Evolutionary conservation across 768 basidiomycete species (phyloP), one percentile per base, ranked within the genome.

Genomic region (Pholiota microspora): DNA sequence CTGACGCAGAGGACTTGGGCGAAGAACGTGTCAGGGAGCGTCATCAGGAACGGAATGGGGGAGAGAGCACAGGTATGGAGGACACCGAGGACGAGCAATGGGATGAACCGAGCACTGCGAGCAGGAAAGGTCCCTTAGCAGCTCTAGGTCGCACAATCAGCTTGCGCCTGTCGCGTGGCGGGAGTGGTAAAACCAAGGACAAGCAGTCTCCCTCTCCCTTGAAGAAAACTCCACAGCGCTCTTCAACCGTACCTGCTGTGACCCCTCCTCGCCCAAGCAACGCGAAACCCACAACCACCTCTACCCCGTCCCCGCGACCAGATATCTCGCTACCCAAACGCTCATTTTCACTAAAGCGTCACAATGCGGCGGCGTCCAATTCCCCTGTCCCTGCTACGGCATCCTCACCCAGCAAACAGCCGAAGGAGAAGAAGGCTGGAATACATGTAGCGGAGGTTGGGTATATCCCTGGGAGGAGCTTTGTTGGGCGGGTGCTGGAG

Each of bases 401-500:
- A 7, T 56, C 61, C 18, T 48, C 53, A 23, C 47, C 31, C 42
- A 51, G 49, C 38, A 59, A 56, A 7, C 53, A 40, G 5, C 49
- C 35, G 31, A 50, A 56, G 51, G 64, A 46, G 57, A 54, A 40
- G 7, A 64, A 65, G 38, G 51, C 57, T 7, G 58, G 38, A 10
- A 55, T 54, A 51, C 50, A 53, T 3, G 54, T 60, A 2, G 67
- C 75, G 2, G 72, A 74, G n/a, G 81, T 82, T 7, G 91, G 91
- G 4, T 92, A 86, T 71, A 83, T 95, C 2, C 94, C 94, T 18
- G 94, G 93, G 0, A 77, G 94, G 42, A 89, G 89, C 57, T 90
- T 97, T 66, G 86, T 92, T 7, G 94, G 94, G 4, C 74, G 90
- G 35, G 87, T 88, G 36, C 67, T 95, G 46, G 91, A 92, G 63